Conservation (phyloP, 345 rosid genomes). For the Alliaria petiolata region DNA sequence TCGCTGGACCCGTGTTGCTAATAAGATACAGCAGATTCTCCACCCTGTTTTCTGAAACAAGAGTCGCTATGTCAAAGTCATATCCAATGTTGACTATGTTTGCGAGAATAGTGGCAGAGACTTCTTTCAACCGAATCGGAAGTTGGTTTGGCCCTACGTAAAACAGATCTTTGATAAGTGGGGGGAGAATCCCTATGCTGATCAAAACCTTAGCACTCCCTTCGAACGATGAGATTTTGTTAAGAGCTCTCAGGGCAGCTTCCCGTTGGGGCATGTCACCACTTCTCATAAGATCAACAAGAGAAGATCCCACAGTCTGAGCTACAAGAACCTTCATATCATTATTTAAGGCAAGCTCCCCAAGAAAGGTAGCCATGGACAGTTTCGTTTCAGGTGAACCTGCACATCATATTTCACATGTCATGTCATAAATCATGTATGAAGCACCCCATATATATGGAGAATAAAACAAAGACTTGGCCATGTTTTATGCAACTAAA, state of each 20-base stretch:
- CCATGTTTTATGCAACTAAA: neutral
- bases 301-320: constrained; percentile 68
- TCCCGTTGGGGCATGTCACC: constrained; percentile 65
- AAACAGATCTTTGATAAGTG: constrained; percentile 83
- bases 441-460: neutral
- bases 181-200: constrained; percentile 83
- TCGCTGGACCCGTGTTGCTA: constrained; percentile 95
- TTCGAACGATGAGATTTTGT: constrained; percentile 78
- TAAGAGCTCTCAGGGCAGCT: constrained; percentile 84
- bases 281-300: constrained; percentile 78
- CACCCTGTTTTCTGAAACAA: constrained; percentile 77
- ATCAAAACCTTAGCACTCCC: constrained; percentile 80
- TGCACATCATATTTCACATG: constrained; percentile 40
- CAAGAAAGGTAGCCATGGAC: constrained; percentile 85
- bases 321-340: constrained; percentile 85
- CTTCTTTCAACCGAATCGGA: constrained; percentile 86
- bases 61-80: constrained; percentile 66
- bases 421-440: constrained; percentile 8
- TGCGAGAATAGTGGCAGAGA: constrained; percentile 92
- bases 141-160: constrained; percentile 67
- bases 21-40: constrained; percentile 78
- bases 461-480: neutral
- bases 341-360: constrained; percentile 75
- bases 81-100: constrained; percentile 73
- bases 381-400: constrained; percentile 84